A percentile compares a stretch with the other conserved stretches of the same genome.
phyloP scores from a whole-genome alignment of 805 yeast genomes.

The Myxozyma melibiosi region DNA sequence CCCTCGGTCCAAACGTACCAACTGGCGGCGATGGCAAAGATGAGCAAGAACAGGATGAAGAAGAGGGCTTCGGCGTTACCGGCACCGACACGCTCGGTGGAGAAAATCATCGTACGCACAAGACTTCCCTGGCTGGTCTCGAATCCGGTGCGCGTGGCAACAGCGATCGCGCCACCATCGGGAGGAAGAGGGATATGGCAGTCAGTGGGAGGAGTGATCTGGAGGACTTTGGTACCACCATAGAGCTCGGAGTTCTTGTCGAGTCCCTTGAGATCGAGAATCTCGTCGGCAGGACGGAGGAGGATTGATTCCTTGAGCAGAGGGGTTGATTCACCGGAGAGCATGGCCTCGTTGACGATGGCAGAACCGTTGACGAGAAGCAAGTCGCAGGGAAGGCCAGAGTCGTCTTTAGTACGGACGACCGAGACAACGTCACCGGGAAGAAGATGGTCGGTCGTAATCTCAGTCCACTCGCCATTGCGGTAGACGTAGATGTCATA shows the following conservation, averaged over 20 bases:
- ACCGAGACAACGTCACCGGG: constrained; percentile 74
- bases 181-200: constrained; percentile 73
- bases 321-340: constrained; percentile 98
- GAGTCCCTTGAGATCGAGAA: constrained; percentile 71
- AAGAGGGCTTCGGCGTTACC: constrained; percentile 93
- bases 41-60: constrained; percentile 84
- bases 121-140: constrained; percentile 97
- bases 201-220: constrained; percentile 50
- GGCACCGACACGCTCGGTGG: constrained; percentile 93
- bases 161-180: constrained; percentile 87
- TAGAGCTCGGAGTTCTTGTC: constrained; percentile 88
- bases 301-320: constrained; percentile 87
- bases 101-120: constrained; percentile 96
- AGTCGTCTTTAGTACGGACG: constrained; percentile 87
- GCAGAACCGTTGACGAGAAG: constrained; percentile 85
- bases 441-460: constrained; percentile 72
- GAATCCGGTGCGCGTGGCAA: constrained; percentile 93
- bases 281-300: constrained; percentile 73
- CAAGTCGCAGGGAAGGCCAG: constrained; percentile 93
- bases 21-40: constrained; percentile 92
- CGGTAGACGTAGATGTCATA: constrained; percentile 75
- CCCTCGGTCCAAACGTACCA: constrained; percentile 99
- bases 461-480: constrained; percentile 65
- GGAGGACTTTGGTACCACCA: constrained; percentile 96
- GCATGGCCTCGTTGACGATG: constrained; percentile 98